Conservation (phyloP, 176 grass and related monocot species). For the Avena atlantica region DNA sequence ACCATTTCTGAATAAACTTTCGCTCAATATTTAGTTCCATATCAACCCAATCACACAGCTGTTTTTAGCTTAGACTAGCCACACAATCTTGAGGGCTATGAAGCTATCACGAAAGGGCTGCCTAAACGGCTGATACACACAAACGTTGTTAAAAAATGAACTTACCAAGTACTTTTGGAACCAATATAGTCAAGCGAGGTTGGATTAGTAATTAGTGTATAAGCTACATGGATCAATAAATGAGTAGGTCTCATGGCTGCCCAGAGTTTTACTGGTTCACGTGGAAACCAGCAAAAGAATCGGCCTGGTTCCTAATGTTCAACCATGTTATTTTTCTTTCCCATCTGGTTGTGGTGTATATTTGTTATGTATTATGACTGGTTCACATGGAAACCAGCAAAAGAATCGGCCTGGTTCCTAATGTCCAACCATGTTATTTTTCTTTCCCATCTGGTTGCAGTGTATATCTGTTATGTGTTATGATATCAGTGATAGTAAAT, state of each 20-base stretch:
- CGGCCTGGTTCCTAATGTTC: neutral
- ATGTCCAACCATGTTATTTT: neutral
- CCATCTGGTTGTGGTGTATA: neutral
- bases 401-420: neutral
- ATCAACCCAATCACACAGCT: neutral
- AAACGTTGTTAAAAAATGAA: neutral
- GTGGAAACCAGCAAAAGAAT: neutral
- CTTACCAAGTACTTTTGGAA: neutral
- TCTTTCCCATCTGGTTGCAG: neutral
- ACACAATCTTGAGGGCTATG: neutral
- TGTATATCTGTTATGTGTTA: neutral
- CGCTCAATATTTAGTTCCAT: neutral
- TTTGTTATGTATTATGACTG: neutral
- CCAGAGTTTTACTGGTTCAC: neutral
- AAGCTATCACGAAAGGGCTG: neutral
- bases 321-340: neutral
- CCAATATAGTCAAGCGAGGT: neutral
- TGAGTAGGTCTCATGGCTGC: neutral
- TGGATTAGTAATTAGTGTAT: neutral
- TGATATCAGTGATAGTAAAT: neutral
- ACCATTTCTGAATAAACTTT: neutral
- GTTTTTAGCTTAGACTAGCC: neutral
- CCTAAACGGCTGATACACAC: neutral
- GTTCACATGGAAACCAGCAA: neutral
- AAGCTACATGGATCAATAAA: neutral